Percentiles rank a stretch among this genome's conserved stretches.
Conservation (phyloP, 176 grass and related monocot genomes). For the barley (Hordeum vulgare) region DNA sequence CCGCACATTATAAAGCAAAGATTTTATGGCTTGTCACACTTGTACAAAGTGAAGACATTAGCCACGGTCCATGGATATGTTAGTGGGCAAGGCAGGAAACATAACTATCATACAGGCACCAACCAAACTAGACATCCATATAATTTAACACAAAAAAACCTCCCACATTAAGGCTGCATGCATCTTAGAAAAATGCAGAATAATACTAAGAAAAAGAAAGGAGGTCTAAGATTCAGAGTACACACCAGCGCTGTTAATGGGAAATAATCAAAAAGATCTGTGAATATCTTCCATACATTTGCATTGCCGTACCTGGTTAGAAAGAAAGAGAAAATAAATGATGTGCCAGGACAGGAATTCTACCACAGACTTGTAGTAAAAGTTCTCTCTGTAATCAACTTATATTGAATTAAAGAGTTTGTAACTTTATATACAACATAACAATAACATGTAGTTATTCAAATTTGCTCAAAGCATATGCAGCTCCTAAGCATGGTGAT, state of each 20-base stretch:
- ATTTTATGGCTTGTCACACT: background rate
- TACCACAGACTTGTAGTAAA: background rate
- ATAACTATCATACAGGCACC: background rate
- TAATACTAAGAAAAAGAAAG: background rate
- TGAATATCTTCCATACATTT: slow-evolving; percentile 95
- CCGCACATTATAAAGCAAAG: background rate
- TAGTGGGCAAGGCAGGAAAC: background rate
- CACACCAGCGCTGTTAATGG: slow-evolving; percentile 83
- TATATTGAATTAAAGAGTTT: slow-evolving; percentile 7
- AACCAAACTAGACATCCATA: background rate
- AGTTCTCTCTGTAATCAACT: background rate
- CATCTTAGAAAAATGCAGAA: background rate
- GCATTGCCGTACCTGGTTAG: slow-evolving; percentile 87
- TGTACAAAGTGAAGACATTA: background rate
- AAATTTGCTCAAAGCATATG: background rate
- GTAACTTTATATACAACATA: slow-evolving; percentile 12
- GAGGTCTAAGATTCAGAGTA: slow-evolving; percentile 8
- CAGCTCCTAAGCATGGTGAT: slow-evolving; percentile 8
- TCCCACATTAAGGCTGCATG: background rate
- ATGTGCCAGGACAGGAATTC: background rate
- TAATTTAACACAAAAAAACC: background rate
- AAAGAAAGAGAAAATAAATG: slow-evolving; percentile 11
- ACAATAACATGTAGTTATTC: background rate
- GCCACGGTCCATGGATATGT: background rate
- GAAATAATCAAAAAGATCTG: slow-evolving; percentile 97